These are phyloP conservation scores for Phytophthora litchii DNA, from an alignment of 352 stramenopile species.

Conservation along the genomic window DNA sequence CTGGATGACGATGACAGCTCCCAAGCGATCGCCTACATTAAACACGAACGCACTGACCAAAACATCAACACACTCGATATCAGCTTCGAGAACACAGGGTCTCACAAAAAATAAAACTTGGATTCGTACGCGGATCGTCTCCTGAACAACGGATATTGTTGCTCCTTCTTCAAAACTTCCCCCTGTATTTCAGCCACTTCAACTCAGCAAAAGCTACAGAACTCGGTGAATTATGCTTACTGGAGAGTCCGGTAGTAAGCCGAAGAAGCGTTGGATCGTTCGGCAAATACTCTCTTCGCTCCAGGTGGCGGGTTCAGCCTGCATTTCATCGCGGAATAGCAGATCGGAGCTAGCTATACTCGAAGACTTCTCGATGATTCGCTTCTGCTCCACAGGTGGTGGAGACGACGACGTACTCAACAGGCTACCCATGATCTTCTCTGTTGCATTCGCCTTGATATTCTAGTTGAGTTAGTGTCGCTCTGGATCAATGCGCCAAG, in stretches of 20 bases:
- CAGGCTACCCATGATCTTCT: constrained; percentile 26
- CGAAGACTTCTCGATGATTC: constrained; percentile 9
- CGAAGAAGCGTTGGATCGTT: constrained; percentile 63
- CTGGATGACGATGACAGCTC: constrained; percentile 34
- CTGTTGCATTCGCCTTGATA: constrained; percentile 5
- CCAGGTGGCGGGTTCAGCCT: constrained; percentile 51
- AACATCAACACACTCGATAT: neutral
- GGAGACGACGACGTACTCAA: constrained; percentile 10
- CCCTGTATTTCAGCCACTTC: constrained; percentile 21
- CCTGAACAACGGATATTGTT: constrained; percentile 43
- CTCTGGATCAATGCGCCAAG: constrained; percentile 1
- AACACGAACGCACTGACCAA: constrained; percentile 25
- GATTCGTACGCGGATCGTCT: constrained; percentile 32
- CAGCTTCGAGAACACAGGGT: neutral
- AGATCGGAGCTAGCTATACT: constrained; percentile 11
- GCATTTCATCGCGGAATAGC: constrained; percentile 64
- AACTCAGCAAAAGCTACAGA: neutral
- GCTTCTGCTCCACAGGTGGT: constrained; percentile 15
- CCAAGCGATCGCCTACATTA: constrained; percentile 19
- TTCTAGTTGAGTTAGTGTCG: constrained; percentile 3
- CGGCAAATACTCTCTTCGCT: constrained; percentile 55
- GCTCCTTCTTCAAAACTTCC: constrained; percentile 48
- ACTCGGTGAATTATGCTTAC: constrained; percentile 13
- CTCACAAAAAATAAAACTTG: neutral
- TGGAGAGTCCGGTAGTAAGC: constrained; percentile 58